Conservation (phyloP, 345 rosid genomes). For the Citrus glauca region DNA sequence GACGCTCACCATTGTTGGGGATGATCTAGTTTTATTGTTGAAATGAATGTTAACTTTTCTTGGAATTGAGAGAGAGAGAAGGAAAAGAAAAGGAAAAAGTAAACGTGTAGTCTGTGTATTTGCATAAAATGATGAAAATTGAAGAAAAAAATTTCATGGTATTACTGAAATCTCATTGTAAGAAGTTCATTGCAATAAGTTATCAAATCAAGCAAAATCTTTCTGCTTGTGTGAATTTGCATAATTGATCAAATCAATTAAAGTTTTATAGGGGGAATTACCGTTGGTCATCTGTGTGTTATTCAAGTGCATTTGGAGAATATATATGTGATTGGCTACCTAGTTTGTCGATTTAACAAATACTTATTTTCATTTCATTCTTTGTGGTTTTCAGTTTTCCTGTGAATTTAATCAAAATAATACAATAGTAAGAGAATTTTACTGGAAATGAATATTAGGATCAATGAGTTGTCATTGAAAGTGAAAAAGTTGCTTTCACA, state of each 20-base stretch:
- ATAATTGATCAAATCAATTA: neutral
- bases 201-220: neutral
- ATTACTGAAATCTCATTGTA: neutral
- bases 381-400: neutral
- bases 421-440: neutral
- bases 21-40: neutral
- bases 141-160: neutral
- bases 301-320: neutral
- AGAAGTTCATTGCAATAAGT: neutral
- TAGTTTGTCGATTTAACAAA: neutral
- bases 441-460: neutral
- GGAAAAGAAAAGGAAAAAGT: neutral
- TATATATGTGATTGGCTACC: neutral
- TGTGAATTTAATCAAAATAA: neutral
- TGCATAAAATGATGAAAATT: neutral
- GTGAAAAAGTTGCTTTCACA: constrained; percentile 17
- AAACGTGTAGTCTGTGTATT: neutral
- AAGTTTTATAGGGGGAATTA: neutral
- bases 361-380: neutral
- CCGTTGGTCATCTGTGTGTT: neutral
- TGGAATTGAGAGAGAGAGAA: neutral
- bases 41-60: neutral
- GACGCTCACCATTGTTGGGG: neutral
- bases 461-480: neutral
- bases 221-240: neutral